Conservation (phyloP, 495 filamentous ascomycete species). For the Tuber indicum region DNA sequence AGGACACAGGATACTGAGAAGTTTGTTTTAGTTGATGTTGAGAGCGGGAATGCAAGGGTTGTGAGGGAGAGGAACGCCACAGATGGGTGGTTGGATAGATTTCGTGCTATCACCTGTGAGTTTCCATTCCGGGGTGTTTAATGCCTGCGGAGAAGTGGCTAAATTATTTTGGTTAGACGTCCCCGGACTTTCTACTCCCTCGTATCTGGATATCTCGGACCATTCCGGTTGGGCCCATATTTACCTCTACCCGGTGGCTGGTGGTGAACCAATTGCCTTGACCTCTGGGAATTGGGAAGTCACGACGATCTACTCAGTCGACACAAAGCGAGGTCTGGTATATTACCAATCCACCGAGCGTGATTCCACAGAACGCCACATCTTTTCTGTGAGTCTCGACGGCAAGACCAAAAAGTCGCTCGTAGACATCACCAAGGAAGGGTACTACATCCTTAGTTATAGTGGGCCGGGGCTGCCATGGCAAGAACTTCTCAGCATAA, state of each 20-base stretch:
- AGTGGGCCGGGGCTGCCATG: conserved; percentile 53
- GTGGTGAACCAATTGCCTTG: conserved; percentile 46
- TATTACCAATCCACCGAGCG: conserved; percentile 54
- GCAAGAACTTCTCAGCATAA: conserved; percentile 50
- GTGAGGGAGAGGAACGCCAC: conserved; percentile 51
- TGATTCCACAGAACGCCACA: conserved; percentile 52
- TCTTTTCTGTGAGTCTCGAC: conserved; percentile 51
- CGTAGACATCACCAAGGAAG: conserved; percentile 48
- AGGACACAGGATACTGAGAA: conserved; percentile 54
- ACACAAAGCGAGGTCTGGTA: conserved; percentile 46
- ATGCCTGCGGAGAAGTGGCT: conserved; percentile 9
- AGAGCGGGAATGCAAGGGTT: conserved; percentile 38
- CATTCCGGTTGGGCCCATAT: conserved; percentile 54
- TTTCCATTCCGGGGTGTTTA: not conserved
- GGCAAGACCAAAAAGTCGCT: conserved; percentile 47
- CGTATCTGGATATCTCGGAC: conserved; percentile 54
- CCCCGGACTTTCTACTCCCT: conserved; percentile 41
- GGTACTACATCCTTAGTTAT: conserved; percentile 54
- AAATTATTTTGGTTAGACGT: conserved; percentile 40
- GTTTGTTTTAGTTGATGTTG: conserved; percentile 49
- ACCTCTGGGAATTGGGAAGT: conserved; percentile 56
- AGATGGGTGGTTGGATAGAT: conserved; percentile 56
- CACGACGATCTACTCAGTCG: conserved; percentile 48
- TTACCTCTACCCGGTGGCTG: conserved; percentile 52
- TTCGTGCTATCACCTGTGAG: conserved; percentile 46